Percentiles rank a stretch among this genome's conserved stretches.
Evolutionary conservation across 75 land plant genomes (phyloP).

Genomic region (Gnetum montanum): DNA sequence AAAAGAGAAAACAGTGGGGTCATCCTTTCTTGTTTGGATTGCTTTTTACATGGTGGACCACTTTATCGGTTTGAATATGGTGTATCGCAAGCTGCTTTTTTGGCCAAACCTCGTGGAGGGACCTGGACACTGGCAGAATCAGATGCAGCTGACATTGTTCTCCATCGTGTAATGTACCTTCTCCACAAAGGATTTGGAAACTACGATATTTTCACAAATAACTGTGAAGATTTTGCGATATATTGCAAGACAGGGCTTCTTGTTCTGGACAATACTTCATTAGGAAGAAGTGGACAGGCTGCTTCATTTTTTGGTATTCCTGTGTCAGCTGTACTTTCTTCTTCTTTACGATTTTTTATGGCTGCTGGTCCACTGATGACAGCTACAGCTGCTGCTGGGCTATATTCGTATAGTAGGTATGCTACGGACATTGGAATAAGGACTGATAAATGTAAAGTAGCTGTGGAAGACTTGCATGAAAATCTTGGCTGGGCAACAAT

Average conservation of each 20-base stretch:
- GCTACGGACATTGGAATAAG: constrained; percentile 81
- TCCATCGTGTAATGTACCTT: constrained; percentile 67
- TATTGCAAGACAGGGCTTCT: constrained; percentile 83
- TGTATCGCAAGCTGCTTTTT: constrained; percentile 47
- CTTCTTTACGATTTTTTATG: constrained; percentile 53
- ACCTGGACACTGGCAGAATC: constrained; percentile 67
- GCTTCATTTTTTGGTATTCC: constrained; percentile 67
- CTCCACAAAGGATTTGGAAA: constrained; percentile 79
- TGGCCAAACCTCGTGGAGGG: constrained; percentile 78
- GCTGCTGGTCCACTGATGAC: constrained; percentile 50
- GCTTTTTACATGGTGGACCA: constrained; percentile 54
- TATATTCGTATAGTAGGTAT: constrained; percentile 79
- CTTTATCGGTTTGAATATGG: constrained; percentile 71
- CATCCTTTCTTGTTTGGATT: constrained; percentile 63
- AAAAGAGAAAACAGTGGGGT: constrained; percentile 59
- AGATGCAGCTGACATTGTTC: constrained; percentile 39
- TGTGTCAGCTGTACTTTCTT: constrained; percentile 61
- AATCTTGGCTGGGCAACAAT: constrained; percentile 19
- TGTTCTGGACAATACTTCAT: constrained; percentile 29
- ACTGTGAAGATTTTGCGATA: constrained; percentile 74
- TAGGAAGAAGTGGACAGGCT: constrained; percentile 88
- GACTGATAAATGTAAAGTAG: constrained; percentile 71
- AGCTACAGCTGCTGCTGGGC: constrained; percentile 72
- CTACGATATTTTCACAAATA: constrained; percentile 66
- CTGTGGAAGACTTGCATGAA: constrained; percentile 68